Evolutionary conservation across 306 rosid genomes (phyloP).

Genomic region (Dryas drummondii): DNA sequence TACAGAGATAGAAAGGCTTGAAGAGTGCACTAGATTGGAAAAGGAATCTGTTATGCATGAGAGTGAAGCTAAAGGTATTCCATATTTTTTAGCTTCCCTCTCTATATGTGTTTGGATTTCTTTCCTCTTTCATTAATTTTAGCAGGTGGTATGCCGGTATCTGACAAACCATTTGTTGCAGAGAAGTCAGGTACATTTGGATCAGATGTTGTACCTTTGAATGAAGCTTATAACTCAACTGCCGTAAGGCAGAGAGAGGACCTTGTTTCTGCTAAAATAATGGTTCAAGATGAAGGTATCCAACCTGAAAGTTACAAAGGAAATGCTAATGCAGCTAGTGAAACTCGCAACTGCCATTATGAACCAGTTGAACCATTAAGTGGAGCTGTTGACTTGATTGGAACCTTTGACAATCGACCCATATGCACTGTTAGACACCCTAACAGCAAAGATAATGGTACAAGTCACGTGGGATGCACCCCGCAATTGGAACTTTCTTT

Average conservation of each 20-base stretch:
- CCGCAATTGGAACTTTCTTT: constrained; percentile 62
- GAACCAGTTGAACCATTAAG: constrained; percentile 40
- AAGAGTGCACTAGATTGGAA: constrained; percentile 29
- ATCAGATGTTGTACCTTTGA: constrained; percentile 37
- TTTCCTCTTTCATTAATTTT: background rate
- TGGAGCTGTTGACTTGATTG: constrained; percentile 68
- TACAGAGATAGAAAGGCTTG: constrained; percentile 31
- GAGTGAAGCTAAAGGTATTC: constrained; percentile 40
- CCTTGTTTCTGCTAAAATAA: constrained; percentile 21
- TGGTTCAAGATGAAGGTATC: constrained; percentile 28
- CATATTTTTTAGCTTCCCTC: constrained; percentile 18
- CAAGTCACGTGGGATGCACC: constrained; percentile 35
- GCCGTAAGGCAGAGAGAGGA: constrained; percentile 37
- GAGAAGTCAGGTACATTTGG: constrained; percentile 39
- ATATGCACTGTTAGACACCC: constrained; percentile 31
- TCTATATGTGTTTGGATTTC: background rate
- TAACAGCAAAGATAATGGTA: constrained; percentile 29
- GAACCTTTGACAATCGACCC: constrained; percentile 44
- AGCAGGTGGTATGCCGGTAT: background rate
- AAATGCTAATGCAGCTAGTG: constrained; percentile 26
- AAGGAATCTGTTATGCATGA: constrained; percentile 32
- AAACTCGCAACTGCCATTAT: constrained; percentile 33
- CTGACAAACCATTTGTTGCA: constrained; percentile 37
- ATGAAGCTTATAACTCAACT: constrained; percentile 31
- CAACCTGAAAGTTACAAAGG: constrained; percentile 34